Conservation (phyloP, 139 green algal genomes). For the Coelastrella sp. region DNA sequence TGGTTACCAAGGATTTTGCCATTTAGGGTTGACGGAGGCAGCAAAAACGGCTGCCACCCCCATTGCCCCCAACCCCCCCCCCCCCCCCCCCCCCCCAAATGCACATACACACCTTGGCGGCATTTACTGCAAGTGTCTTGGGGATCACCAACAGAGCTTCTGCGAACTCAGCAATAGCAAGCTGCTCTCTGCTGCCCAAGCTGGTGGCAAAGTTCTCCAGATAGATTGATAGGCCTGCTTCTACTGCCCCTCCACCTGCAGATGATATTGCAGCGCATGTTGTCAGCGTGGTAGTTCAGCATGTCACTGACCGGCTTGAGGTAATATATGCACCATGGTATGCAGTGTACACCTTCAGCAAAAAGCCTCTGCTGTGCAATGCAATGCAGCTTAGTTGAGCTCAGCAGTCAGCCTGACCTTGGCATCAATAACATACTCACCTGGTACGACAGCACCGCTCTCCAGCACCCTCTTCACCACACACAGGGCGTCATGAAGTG, state of each 20-base stretch:
- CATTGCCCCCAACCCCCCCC: background rate
- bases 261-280: too few relatives aligned
- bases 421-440: slow-evolving; percentile 41
- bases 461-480: slow-evolving; percentile 98
- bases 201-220: slow-evolving; percentile 97
- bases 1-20: too few relatives aligned
- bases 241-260: slow-evolving; percentile 90
- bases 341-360: too few relatives aligned
- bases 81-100: background rate
- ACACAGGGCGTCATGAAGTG: slow-evolving; percentile 97
- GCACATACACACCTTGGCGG: slow-evolving; percentile 76
- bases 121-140: slow-evolving; percentile 96
- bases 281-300: too few relatives aligned
- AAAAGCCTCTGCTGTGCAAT: too few relatives aligned
- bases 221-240: slow-evolving; percentile 94
- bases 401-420: too few relatives aligned
- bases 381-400: too few relatives aligned
- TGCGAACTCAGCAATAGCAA: slow-evolving; percentile 97
- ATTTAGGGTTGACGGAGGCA: too few relatives aligned
- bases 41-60: background rate
- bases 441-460: slow-evolving; percentile 89
- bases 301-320: too few relatives aligned
- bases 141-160: slow-evolving; percentile 71
- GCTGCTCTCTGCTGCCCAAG: slow-evolving; percentile 95
- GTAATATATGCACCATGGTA: too few relatives aligned